phyloP scores from a whole-genome alignment of 2,329 filamentous ascomycete genomes.

The Fusarium sp. region DNA sequence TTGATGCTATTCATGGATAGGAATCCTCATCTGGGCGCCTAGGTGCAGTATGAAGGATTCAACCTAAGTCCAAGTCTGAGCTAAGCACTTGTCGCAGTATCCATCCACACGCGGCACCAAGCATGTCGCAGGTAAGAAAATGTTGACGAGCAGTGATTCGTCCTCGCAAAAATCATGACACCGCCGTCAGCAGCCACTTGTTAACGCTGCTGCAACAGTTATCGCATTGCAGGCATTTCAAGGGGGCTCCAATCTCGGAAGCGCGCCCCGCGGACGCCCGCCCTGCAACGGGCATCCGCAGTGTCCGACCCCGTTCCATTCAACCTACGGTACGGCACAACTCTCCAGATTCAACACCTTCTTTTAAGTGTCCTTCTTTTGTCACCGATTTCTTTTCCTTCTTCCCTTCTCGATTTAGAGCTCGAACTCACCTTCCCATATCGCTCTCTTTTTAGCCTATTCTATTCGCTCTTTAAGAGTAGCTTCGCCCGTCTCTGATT shows the following conservation, averaged over 20 bases:
- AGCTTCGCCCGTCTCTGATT: neutral
- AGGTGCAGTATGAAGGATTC: neutral
- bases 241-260: constrained; percentile 37
- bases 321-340: neutral
- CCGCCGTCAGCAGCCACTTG: constrained; percentile 13
- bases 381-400: neutral
- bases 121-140: neutral
- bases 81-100: constrained; percentile 9
- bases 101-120: neutral
- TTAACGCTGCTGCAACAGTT: neutral
- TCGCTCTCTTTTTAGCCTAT: neutral
- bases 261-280: constrained; percentile 32
- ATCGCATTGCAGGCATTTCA: constrained; percentile 9
- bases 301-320: constrained; percentile 13
- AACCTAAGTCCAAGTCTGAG: constrained; percentile 2
- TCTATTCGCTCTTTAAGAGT: constrained; percentile 3
- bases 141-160: neutral
- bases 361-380: constrained; percentile 8
- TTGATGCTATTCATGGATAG: neutral
- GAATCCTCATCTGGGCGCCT: neutral
- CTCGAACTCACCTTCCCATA: neutral
- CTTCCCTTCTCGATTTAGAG: neutral
- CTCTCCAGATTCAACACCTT: neutral
- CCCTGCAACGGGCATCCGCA: constrained; percentile 22
- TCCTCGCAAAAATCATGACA: neutral